Conservation (phyloP, 306 rosid genomes). For the Cercis canadensis region DNA sequence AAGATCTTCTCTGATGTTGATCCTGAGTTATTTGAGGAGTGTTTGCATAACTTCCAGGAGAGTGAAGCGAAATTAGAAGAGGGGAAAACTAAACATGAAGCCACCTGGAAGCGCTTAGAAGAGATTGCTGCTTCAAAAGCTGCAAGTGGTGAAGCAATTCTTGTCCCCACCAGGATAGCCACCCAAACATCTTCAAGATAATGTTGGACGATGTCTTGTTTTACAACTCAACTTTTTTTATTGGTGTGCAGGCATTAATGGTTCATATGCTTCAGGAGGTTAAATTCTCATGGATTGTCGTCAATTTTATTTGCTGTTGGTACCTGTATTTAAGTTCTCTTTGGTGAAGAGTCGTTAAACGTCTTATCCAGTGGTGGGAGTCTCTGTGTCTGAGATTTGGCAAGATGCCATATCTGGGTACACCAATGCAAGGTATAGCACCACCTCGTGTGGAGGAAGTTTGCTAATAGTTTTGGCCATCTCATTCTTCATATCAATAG, state of each 20-base stretch:
- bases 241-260: slow-evolving; percentile 34
- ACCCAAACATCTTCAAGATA: slow-evolving; percentile 30
- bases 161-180: slow-evolving; percentile 28
- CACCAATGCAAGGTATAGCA: slow-evolving; percentile 23
- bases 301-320: slow-evolving; percentile 29
- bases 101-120: slow-evolving; percentile 62
- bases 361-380: slow-evolving; percentile 26
- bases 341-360: slow-evolving; percentile 10
- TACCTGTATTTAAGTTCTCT: slow-evolving; percentile 12
- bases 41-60: slow-evolving; percentile 55
- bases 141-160: slow-evolving; percentile 48
- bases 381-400: slow-evolving; percentile 24
- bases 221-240: slow-evolving; percentile 10
- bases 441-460: too few relatives aligned
- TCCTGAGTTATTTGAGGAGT: slow-evolving; percentile 59
- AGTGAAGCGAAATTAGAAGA: slow-evolving; percentile 48
- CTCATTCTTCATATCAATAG: slow-evolving; percentile 27
- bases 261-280: too few relatives aligned
- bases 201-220: slow-evolving; percentile 22
- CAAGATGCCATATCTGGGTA: slow-evolving; percentile 24
- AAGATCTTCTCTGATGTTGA: slow-evolving; percentile 64
- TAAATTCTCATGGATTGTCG: slow-evolving; percentile 17
- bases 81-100: slow-evolving; percentile 50
- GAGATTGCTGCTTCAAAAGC: slow-evolving; percentile 62
- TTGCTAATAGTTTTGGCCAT: slow-evolving; percentile 25